Conservation (phyloP, 257 asterid genomes). For the Capsicum rhomboideum region DNA sequence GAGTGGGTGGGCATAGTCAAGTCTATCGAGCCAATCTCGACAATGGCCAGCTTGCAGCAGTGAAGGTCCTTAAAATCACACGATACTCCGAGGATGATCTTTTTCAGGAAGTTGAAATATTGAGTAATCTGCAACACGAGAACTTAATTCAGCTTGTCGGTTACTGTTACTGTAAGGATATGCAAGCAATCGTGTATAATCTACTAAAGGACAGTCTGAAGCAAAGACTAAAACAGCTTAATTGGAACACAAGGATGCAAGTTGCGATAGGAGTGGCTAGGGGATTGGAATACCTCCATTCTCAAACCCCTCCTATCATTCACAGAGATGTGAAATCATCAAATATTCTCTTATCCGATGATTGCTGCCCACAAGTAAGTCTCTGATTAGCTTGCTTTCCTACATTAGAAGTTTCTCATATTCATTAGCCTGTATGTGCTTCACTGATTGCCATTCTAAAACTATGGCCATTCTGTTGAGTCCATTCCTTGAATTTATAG, state of each 20-base stretch:
- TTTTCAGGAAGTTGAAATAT: slow-evolving; percentile 50
- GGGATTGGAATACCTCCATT: slow-evolving; percentile 68
- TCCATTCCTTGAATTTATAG: no score
- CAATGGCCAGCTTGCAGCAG: slow-evolving; percentile 41
- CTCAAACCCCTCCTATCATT: slow-evolving; percentile 51
- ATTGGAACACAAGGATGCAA: slow-evolving; percentile 61
- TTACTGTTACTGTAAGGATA: slow-evolving; percentile 41
- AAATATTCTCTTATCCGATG: slow-evolving; percentile 52
- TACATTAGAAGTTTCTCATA: not conserved
- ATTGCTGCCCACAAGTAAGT: slow-evolving; percentile 51
- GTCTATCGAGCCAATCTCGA: slow-evolving; percentile 47
- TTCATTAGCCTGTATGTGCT: not conserved
- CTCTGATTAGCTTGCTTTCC: not conserved
- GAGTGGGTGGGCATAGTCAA: slow-evolving; percentile 46
- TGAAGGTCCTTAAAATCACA: slow-evolving; percentile 42
- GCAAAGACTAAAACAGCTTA: slow-evolving; percentile 41
- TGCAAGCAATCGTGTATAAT: slow-evolving; percentile 49
- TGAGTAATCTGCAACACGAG: slow-evolving; percentile 57
- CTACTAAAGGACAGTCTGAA: slow-evolving; percentile 31
- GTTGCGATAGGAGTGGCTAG: slow-evolving; percentile 61
- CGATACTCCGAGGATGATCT: slow-evolving; percentile 33
- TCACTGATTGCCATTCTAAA: not conserved
- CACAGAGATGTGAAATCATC: slow-evolving; percentile 71
- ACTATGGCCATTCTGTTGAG: not conserved
- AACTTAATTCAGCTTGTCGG: slow-evolving; percentile 55